Evolutionary conservation across 768 basidiomycete genomes (phyloP).

Genomic region (Rhizopogon vesiculosus): DNA sequence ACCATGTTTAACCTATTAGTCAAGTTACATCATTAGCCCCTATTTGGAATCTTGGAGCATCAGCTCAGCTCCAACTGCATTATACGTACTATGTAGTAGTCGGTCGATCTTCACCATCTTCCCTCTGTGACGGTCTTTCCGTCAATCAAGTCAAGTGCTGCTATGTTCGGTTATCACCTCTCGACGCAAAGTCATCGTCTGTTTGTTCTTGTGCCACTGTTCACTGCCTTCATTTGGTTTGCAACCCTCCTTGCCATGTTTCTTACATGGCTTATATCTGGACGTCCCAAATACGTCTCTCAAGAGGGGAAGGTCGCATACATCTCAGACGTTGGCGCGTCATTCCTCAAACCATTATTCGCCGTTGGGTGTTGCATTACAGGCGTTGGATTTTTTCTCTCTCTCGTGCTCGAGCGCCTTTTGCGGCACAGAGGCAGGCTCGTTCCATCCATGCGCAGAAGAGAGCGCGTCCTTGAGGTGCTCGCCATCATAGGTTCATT

Average conservation of each 20-base stretch:
- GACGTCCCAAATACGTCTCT: conserved; percentile 45
- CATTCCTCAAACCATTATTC: conserved; percentile 71
- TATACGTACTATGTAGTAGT: too few species aligned
- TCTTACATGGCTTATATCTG: conserved; percentile 66
- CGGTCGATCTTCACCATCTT: not conserved
- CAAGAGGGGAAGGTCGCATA: conserved; percentile 59
- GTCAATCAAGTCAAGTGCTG: not conserved
- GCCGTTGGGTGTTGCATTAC: conserved; percentile 62
- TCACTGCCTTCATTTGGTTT: conserved; percentile 64
- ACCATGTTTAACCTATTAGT: too few species aligned
- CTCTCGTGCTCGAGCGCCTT: conserved; percentile 56
- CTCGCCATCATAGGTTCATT: conserved; percentile 60
- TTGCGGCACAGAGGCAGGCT: conserved; percentile 66
- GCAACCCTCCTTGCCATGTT: conserved; percentile 67
- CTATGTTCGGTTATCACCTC: conserved; percentile 11
- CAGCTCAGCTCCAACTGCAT: not conserved
- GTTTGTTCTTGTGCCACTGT: conserved; percentile 61
- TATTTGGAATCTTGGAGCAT: not conserved
- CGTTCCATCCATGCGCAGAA: conserved; percentile 49
- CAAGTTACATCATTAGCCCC: too few species aligned
- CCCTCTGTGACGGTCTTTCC: not conserved
- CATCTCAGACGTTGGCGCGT: conserved; percentile 77
- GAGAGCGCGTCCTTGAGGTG: conserved; percentile 49
- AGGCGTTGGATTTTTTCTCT: conserved; percentile 54
- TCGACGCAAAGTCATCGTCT: conserved; percentile 41